Percentiles rank a stretch among this genome's conserved stretches.
Evolutionary conservation across 345 rosid genomes (phyloP).

Genomic region (Lenwebbia sp.): DNA sequence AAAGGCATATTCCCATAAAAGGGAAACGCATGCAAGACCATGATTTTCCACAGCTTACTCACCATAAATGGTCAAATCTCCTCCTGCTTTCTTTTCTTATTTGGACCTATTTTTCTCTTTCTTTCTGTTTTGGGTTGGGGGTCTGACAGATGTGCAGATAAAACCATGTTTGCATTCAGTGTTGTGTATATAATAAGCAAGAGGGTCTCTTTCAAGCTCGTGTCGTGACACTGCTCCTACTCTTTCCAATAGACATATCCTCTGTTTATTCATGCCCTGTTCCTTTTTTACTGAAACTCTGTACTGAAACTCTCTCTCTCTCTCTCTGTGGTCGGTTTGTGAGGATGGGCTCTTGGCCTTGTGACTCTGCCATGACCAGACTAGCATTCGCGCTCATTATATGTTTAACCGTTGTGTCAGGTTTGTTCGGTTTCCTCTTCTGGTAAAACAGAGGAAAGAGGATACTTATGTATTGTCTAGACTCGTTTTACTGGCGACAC

Average conservation of each 20-base stretch:
- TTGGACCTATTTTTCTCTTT: not conserved
- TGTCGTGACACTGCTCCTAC: not conserved
- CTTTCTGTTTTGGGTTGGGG: not conserved
- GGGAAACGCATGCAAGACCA: not conserved
- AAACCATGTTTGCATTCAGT: not conserved
- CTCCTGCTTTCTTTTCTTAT: not conserved
- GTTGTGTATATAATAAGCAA: not conserved
- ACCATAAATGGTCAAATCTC: not conserved
- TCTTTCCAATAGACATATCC: not conserved
- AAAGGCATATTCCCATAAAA: not conserved
- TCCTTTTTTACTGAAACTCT: not conserved
- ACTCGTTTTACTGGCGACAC: no score
- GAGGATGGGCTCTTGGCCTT: not conserved
- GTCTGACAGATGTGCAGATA: no score
- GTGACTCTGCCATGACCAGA: not conserved
- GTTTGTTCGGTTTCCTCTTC: not conserved
- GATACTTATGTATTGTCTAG: no score
- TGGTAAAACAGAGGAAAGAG: not conserved
- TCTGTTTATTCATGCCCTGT: not conserved
- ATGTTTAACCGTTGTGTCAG: not conserved
- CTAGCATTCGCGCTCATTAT: not conserved
- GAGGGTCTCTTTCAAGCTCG: not conserved
- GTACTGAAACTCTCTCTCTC: not conserved
- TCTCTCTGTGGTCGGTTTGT: not conserved
- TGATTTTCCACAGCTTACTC: not conserved